Conservation (phyloP, 805 yeast species). For the Sugiyamaella mastotermitis region DNA sequence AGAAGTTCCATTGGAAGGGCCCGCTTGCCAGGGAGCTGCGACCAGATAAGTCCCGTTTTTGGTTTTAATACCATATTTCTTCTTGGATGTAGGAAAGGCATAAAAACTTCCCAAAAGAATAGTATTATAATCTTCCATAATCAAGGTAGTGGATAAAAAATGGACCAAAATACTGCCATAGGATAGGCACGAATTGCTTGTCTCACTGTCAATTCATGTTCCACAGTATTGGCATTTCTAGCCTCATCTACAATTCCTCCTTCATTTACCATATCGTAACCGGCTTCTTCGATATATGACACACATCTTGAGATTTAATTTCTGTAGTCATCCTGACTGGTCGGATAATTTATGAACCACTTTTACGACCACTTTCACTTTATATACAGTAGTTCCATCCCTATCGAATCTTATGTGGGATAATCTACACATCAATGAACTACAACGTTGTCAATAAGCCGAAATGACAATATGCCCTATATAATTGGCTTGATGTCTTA, state of each 20-base stretch:
- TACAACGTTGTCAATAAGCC: too few species aligned
- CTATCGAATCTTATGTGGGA: too few species aligned
- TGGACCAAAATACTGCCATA: slow-evolving; percentile 42
- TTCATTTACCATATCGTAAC: slow-evolving; percentile 3
- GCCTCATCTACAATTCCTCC: slow-evolving; percentile 16
- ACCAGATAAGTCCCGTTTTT: slow-evolving; percentile 11
- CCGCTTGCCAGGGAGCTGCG: slow-evolving; percentile 23
- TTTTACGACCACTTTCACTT: too few species aligned
- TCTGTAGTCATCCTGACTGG: too few species aligned
- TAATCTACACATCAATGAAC: too few species aligned
- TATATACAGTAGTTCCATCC: too few species aligned
- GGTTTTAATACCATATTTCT: slow-evolving; percentile 18
- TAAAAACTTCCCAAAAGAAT: slow-evolving; percentile 36
- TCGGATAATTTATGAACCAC: too few species aligned
- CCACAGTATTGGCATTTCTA: neutral
- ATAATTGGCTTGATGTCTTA: too few species aligned
- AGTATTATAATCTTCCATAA: slow-evolving; percentile 46
- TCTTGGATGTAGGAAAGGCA: slow-evolving; percentile 23
- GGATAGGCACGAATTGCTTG: slow-evolving; percentile 37
- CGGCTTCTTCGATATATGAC: too few species aligned
- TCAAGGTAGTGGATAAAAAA: slow-evolving; percentile 38
- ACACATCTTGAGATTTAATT: too few species aligned
- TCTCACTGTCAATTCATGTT: slow-evolving; percentile 13
- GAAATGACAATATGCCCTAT: too few species aligned
- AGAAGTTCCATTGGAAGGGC: slow-evolving; percentile 18